A percentile compares a stretch with the other conserved stretches of the same genome.
phyloP scores from a whole-genome alignment of 768 basidiomycete genomes.

The Strobilomyces confusus region DNA sequence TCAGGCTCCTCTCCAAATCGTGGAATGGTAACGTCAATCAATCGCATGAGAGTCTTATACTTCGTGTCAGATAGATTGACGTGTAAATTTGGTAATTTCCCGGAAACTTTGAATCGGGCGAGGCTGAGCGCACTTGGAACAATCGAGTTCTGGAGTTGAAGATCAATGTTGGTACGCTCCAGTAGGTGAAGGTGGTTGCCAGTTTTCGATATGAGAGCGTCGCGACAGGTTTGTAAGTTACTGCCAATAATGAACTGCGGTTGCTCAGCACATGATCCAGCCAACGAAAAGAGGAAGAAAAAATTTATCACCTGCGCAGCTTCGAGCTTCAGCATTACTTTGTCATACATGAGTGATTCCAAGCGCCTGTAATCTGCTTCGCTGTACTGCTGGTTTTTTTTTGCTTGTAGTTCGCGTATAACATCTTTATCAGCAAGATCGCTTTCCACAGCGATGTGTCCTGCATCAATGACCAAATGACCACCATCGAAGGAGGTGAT shows the following conservation, averaged over 20 bases:
- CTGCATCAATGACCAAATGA: conserved; percentile 91
- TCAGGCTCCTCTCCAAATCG: conserved; percentile 56
- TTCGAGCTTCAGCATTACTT: conserved; percentile 73
- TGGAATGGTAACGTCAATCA: conserved; percentile 89
- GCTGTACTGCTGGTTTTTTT: conserved; percentile 78
- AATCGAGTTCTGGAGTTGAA: conserved; percentile 90
- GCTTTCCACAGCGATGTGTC: conserved; percentile 92
- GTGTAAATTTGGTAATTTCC: conserved; percentile 80
- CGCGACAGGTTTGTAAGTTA: conserved; percentile 74
- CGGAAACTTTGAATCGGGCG: conserved; percentile 86
- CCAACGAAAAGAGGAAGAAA: not conserved
- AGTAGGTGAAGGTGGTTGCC: conserved; percentile 74
- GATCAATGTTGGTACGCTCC: conserved; percentile 87
- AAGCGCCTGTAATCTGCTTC: conserved; percentile 84
- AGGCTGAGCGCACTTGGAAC: conserved; percentile 78
- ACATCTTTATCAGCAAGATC: conserved; percentile 82
- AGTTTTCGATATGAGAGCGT: conserved; percentile 62
- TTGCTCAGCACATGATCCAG: conserved; percentile 7
- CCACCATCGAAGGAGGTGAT: conserved; percentile 73
- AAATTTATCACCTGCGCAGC: conserved; percentile 85
- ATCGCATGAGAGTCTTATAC: conserved; percentile 87
- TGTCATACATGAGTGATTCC: conserved; percentile 95
- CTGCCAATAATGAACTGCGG: conserved; percentile 84
- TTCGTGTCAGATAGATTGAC: conserved; percentile 89
- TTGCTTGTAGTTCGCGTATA: conserved; percentile 71